Evolutionary conservation across 2,329 filamentous ascomycete species (phyloP).

Genomic region (Fusarium caatingaense): DNA sequence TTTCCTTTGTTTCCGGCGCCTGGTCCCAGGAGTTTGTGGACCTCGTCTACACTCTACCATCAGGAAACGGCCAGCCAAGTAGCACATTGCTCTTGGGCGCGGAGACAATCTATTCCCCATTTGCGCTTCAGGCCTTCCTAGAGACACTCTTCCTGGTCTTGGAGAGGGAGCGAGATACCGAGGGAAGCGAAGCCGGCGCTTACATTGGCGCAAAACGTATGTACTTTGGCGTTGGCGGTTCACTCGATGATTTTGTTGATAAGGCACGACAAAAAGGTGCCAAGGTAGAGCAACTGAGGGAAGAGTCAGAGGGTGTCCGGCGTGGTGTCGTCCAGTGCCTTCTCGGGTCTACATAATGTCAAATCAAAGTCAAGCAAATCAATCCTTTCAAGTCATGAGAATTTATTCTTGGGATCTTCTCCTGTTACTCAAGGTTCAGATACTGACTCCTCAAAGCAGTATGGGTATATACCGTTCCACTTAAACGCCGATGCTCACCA

Average conservation of each 20-base stretch:
- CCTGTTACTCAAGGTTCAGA: not conserved
- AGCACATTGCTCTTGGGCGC: constrained; percentile 73
- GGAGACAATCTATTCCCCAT: constrained; percentile 86
- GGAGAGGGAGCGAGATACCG: constrained; percentile 52
- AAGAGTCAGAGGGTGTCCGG: constrained; percentile 71
- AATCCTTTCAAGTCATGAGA: not conserved
- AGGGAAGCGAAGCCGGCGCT: constrained; percentile 64
- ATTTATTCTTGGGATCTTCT: constrained; percentile 4
- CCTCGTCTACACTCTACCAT: constrained; percentile 60
- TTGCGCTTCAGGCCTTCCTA: constrained; percentile 75
- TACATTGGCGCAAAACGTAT: constrained; percentile 81
- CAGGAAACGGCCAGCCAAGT: constrained; percentile 14
- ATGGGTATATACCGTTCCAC: constrained; percentile 31
- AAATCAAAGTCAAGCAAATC: not conserved
- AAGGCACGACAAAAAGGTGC: constrained; percentile 62
- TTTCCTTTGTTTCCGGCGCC: constrained; percentile 79
- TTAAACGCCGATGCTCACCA: constrained; percentile 27
- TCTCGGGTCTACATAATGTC: constrained; percentile 45
- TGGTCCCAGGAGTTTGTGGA: constrained; percentile 76
- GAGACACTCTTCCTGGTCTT: constrained; percentile 73
- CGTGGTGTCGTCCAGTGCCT: constrained; percentile 68
- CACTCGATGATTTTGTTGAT: constrained; percentile 77
- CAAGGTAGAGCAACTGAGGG: constrained; percentile 62
- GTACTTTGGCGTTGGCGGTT: constrained; percentile 88
- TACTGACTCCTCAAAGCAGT: constrained; percentile 19